phyloP scores from a whole-genome alignment of 2,329 filamentous ascomycete genomes.

The Fusarium clavum region DNA sequence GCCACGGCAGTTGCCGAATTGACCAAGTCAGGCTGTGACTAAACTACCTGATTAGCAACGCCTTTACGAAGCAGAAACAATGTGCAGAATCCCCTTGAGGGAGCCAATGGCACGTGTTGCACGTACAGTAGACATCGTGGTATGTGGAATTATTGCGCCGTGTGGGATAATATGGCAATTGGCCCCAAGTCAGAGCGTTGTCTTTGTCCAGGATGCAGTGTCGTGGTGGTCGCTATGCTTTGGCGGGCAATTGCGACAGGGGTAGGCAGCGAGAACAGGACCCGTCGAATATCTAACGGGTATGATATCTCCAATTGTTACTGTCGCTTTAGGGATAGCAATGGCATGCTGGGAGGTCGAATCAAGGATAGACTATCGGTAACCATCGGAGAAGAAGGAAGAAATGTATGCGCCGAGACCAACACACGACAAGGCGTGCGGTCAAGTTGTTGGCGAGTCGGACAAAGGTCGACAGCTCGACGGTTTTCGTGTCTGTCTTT shows the following conservation, averaged over 20 bases:
- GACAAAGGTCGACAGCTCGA: conserved; percentile 19
- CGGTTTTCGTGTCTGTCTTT: conserved; percentile 15
- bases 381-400: conserved; percentile 44
- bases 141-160: conserved; percentile 16
- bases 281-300: conserved; percentile 3
- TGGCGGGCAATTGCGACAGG: conserved; percentile 36
- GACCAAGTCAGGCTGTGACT: conserved; percentile 46
- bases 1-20: conserved; percentile 44
- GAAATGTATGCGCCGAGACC: conserved; percentile 37
- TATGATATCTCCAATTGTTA: conserved; percentile 27
- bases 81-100: background rate
- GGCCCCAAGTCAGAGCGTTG: conserved; percentile 27
- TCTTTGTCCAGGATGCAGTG: conserved; percentile 32
- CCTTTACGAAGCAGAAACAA: background rate
- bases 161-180: conserved; percentile 41
- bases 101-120: background rate
- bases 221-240: conserved; percentile 25
- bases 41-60: conserved; percentile 31
- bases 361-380: conserved; percentile 31
- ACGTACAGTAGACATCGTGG: conserved; percentile 51
- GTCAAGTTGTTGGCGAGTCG: conserved; percentile 23
- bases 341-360: conserved; percentile 40
- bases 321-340: conserved; percentile 26
- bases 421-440: conserved; percentile 37
- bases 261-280: background rate